A percentile compares a stretch with the other conserved stretches of the same genome.
Evolutionary conservation across 2,329 filamentous ascomycete genomes (phyloP).

Genomic region (Monosporascus ibericus): DNA sequence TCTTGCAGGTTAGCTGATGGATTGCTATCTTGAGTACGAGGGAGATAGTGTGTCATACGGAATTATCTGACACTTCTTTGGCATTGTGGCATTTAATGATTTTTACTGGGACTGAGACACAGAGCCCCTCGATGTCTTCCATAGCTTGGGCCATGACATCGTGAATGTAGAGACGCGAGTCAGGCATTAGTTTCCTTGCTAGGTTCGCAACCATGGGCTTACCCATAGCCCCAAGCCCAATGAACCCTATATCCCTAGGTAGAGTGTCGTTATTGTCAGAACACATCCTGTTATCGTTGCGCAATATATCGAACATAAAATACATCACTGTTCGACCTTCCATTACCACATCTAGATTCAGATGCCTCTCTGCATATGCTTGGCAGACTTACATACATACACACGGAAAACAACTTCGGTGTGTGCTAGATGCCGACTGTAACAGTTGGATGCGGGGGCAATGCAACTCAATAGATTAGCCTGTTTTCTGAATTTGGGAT

Average conservation of each 20-base stretch:
- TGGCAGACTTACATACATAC: not conserved
- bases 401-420: not conserved
- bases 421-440: not conserved
- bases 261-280: not conserved
- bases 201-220: constrained; percentile 46
- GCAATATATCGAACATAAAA: not conserved
- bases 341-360: no score
- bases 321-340: no score
- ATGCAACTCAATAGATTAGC: not conserved
- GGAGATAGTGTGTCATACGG: constrained; percentile 28
- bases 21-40: not conserved
- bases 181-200: constrained; percentile 35
- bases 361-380: not conserved
- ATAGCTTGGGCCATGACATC: constrained; percentile 39
- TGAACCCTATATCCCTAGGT: constrained; percentile 28
- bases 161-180: constrained; percentile 39
- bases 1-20: not conserved
- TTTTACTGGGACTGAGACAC: constrained; percentile 29
- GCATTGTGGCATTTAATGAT: constrained; percentile 34
- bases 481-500: not conserved
- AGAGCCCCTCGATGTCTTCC: constrained; percentile 38
- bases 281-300: not conserved
- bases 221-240: constrained; percentile 51
- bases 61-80: constrained; percentile 42
- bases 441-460: not conserved